phyloP scores from a whole-genome alignment of 257 asterid species.

The Cinchona pubescens region DNA sequence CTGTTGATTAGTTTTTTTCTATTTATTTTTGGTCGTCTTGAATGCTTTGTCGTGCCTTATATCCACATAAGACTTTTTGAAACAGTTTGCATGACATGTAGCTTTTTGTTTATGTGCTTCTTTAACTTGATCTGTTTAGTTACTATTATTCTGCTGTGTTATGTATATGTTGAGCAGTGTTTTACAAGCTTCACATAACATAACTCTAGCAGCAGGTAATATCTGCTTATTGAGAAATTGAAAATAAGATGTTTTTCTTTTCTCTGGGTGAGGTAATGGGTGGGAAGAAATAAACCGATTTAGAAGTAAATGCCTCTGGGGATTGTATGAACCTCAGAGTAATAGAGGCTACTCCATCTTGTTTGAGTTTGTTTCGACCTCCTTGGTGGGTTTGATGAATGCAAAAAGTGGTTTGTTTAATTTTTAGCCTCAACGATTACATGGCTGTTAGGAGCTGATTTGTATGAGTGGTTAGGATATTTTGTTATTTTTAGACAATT shows the following conservation, averaged over 20 bases:
- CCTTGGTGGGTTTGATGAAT: neutral
- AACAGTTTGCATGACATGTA: neutral
- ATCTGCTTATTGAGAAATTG: neutral
- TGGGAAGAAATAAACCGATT: neutral
- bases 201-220: neutral
- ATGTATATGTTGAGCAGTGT: neutral
- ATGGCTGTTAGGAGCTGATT: neutral
- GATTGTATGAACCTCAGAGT: neutral
- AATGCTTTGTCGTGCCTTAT: neutral
- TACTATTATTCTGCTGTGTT: neutral
- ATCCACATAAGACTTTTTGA: neutral
- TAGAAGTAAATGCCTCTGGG: neutral
- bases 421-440: too few species aligned
- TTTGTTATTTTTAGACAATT: neutral
- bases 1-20: neutral
- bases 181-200: neutral
- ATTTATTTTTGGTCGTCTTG: neutral
- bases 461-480: neutral
- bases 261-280: neutral
- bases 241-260: neutral
- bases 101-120: neutral
- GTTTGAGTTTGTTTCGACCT: neutral
- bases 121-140: neutral
- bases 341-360: neutral
- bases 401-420: neutral